These are phyloP conservation scores for Monilinia fructigena DNA, from an alignment of 2,329 filamentous ascomycete species.

Conservation along the genomic window DNA sequence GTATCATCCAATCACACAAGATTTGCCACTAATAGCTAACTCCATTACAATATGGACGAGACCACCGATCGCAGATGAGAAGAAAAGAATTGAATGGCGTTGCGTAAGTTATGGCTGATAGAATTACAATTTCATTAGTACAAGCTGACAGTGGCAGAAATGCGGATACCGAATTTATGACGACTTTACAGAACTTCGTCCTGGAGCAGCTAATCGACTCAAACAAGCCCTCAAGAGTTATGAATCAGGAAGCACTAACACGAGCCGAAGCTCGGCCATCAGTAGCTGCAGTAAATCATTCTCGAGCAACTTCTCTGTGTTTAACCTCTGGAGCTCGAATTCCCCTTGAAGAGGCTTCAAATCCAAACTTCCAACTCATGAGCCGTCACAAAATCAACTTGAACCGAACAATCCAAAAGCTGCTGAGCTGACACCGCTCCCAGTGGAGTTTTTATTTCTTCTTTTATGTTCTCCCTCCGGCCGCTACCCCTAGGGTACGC, in stretches of 20 bases:
- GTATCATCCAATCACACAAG: neutral
- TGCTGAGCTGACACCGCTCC: neutral
- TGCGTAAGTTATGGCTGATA: constrained; percentile 8
- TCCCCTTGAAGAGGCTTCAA: neutral
- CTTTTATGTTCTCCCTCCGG: constrained; percentile 29
- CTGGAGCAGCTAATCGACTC: constrained; percentile 17
- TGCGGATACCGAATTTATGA: constrained; percentile 26
- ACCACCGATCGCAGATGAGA: constrained; percentile 15
- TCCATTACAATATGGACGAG: neutral
- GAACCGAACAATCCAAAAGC: neutral
- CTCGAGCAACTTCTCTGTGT: neutral
- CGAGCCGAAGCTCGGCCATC: neutral
- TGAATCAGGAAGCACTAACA: neutral
- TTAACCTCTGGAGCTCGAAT: neutral
- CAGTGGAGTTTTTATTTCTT: constrained; percentile 25
- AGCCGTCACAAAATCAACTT: neutral
- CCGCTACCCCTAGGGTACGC: too few species aligned
- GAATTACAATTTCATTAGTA: neutral
- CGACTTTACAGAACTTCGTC: constrained; percentile 25
- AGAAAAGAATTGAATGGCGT: constrained; percentile 22
- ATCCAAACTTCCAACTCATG: constrained; percentile 15
- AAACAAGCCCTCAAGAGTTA: neutral
- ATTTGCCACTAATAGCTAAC: neutral
- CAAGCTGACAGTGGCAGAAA: constrained; percentile 20
- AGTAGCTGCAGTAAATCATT: neutral